A percentile compares a stretch with the other conserved stretches of the same genome.
These are phyloP conservation scores for Mercurialis annua DNA, from an alignment of 345 rosid genomes.

Conservation along the genomic window DNA sequence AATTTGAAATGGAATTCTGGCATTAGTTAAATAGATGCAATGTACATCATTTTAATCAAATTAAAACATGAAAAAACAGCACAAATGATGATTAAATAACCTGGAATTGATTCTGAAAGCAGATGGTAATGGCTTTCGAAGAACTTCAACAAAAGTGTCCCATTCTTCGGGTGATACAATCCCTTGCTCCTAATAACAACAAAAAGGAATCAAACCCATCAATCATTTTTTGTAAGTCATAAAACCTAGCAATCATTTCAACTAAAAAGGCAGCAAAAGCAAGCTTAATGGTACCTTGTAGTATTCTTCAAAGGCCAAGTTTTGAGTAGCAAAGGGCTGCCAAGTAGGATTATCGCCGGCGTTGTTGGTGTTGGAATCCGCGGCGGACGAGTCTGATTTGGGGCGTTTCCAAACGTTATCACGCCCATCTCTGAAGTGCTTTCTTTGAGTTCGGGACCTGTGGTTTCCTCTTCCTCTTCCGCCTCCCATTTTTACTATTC, in stretches of 20 bases:
- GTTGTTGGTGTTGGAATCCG: constrained; percentile 19
- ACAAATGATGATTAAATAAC: constrained; percentile 21
- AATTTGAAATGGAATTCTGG: too few relatives aligned
- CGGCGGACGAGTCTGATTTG: constrained; percentile 46
- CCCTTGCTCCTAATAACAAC: constrained; percentile 62
- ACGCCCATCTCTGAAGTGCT: constrained; percentile 62
- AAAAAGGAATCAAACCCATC: background rate
- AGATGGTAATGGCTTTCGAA: constrained; percentile 87
- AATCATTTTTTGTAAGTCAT: background rate
- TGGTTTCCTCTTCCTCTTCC: constrained; percentile 58
- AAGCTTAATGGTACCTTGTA: constrained; percentile 51
- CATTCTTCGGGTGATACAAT: constrained; percentile 73
- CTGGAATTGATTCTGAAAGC: constrained; percentile 93
- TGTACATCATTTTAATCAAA: background rate
- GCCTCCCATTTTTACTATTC: constrained; percentile 22
- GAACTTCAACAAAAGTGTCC: constrained; percentile 66
- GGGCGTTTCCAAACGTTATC: constrained; percentile 62
- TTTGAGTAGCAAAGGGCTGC: constrained; percentile 64
- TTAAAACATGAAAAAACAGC: background rate
- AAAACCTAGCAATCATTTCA: background rate
- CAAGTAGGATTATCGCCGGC: constrained; percentile 28
- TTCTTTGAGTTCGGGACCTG: constrained; percentile 61
- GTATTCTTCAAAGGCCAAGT: constrained; percentile 73
- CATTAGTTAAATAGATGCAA: too few relatives aligned
- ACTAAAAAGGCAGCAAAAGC: background rate